Conservation (phyloP, 129 eudicot genomes). For the Mikania micrantha region DNA sequence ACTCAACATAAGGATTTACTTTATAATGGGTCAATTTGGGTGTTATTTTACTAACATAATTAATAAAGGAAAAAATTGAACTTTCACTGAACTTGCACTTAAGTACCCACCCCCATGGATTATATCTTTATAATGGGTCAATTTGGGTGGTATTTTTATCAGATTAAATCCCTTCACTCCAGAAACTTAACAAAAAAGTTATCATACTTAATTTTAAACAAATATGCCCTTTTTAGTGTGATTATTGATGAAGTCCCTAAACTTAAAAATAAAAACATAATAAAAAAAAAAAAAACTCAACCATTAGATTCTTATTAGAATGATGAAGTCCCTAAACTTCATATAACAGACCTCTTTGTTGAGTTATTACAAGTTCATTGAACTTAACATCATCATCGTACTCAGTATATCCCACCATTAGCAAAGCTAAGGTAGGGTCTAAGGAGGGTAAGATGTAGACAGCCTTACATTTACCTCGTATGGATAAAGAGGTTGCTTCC, state of each 20-base stretch:
- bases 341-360: neutral
- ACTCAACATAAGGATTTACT: neutral
- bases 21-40: neutral
- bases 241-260: neutral
- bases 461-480: no score
- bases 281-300: no score
- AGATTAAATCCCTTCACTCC: neutral
- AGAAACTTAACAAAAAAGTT: no score
- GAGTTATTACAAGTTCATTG: neutral
- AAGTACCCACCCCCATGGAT: no score
- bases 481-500: no score
- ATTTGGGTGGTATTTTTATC: neutral
- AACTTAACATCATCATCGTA: no score
- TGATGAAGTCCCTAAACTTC: neutral
- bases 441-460: no score
- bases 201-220: neutral
- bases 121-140: no score
- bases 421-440: no score
- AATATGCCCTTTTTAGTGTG: neutral
- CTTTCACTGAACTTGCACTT: neutral
- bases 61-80: no score
- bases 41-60: neutral
- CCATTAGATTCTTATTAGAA: neutral
- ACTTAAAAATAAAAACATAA: no score
- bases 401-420: no score